Evolutionary conservation across 2,329 filamentous ascomycete genomes (phyloP).

Genomic region (Fusarium sp.): DNA sequence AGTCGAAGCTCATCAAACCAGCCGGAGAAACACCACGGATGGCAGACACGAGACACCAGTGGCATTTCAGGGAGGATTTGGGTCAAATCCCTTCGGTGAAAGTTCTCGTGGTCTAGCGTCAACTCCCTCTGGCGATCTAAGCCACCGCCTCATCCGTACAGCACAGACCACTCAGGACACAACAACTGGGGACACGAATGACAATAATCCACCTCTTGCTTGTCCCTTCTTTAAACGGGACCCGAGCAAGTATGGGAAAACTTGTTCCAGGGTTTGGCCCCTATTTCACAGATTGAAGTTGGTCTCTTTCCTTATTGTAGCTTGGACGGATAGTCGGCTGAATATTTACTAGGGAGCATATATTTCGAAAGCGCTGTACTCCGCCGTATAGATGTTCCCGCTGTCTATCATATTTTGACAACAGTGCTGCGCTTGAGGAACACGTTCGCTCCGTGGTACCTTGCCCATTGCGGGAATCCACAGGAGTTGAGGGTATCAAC

Average conservation of each 20-base stretch:
- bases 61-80: background rate
- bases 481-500: background rate
- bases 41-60: background rate
- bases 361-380: background rate
- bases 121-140: background rate
- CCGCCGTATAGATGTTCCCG: background rate
- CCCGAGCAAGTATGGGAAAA: background rate
- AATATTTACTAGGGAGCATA: background rate
- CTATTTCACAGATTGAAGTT: constrained; percentile 5
- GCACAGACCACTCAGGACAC: background rate
- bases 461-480: background rate
- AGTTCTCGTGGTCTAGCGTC: background rate
- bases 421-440: background rate
- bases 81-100: background rate
- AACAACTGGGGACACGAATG: background rate
- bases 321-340: background rate
- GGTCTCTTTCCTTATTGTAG: background rate
- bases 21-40: background rate
- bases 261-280: background rate
- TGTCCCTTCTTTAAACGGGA: background rate
- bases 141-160: background rate
- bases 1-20: background rate
- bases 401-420: background rate
- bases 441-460: background rate
- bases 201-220: background rate